Evolutionary conservation across 768 basidiomycete genomes (phyloP).

Genomic region (Leccinum imitatum): DNA sequence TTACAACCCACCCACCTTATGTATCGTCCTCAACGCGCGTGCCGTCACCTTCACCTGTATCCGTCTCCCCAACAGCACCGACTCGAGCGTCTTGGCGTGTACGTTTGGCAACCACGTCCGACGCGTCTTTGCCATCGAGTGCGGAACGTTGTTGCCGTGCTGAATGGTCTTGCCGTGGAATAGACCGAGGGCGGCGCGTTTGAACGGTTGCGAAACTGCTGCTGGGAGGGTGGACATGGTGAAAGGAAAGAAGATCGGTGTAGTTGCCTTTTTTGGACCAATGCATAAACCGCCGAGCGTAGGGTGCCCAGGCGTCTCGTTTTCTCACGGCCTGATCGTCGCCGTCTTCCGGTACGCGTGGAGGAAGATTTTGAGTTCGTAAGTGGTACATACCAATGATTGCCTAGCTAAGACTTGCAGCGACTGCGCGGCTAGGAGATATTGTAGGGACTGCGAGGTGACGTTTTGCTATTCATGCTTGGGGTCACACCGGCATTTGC

Average conservation of each 20-base stretch:
- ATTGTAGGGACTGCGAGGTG: too few relatives aligned
- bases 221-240: constrained; percentile 26
- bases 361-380: too few relatives aligned
- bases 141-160: constrained; percentile 86
- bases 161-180: constrained; percentile 81
- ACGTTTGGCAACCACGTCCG: constrained; percentile 88
- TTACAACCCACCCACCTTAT: constrained; percentile 56
- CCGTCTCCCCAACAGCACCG: constrained; percentile 58
- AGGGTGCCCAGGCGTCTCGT: too few relatives aligned
- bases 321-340: too few relatives aligned
- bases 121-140: constrained; percentile 85
- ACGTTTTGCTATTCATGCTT: too few relatives aligned
- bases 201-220: constrained; percentile 66
- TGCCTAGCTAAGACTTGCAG: too few relatives aligned
- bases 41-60: constrained; percentile 73
- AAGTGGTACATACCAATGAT: too few relatives aligned
- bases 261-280: constrained; percentile 7
- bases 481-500: too few relatives aligned
- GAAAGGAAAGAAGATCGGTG: background rate
- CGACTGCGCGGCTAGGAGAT: too few relatives aligned
- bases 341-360: too few relatives aligned
- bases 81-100: constrained; percentile 71
- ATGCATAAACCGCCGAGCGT: too few relatives aligned
- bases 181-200: constrained; percentile 76
- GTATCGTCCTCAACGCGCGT: constrained; percentile 74